These are phyloP conservation scores for Pyrenophora teres DNA, from an alignment of 2,329 filamentous ascomycete species.

Conservation along the genomic window DNA sequence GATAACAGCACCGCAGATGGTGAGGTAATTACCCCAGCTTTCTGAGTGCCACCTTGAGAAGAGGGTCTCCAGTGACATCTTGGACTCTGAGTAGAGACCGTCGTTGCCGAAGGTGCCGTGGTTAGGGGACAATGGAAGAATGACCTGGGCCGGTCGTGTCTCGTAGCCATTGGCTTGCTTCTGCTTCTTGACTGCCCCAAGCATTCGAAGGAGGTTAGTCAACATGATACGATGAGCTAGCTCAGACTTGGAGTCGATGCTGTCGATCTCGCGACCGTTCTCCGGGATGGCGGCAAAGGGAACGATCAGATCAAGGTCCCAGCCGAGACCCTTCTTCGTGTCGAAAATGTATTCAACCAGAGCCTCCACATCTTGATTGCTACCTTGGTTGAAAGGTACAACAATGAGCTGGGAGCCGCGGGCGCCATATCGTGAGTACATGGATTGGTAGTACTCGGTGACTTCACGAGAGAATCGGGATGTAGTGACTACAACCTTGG, in stretches of 20 bases:
- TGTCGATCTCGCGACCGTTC: constrained; percentile 96
- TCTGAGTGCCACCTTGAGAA: constrained; percentile 99
- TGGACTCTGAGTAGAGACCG: constrained; percentile 97
- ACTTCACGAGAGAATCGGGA: constrained; percentile 96
- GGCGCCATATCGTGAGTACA: constrained; percentile 94
- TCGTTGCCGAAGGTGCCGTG: constrained; percentile 98
- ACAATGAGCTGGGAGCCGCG: constrained; percentile 96
- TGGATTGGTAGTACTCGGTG: constrained; percentile 98
- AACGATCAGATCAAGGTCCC: constrained; percentile 95
- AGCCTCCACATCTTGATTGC: constrained; percentile 95
- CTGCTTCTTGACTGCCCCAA: constrained; percentile 88
- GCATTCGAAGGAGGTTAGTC: constrained; percentile 90
- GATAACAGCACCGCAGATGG: constrained; percentile 96
- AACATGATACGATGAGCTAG: constrained; percentile 98
- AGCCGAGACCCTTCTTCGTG: constrained; percentile 91
- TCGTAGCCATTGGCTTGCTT: constrained; percentile 88
- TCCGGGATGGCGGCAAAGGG: constrained; percentile 98
- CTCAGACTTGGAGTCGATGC: constrained; percentile 95
- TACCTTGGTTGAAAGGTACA: constrained; percentile 98
- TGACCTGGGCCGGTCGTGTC: constrained; percentile 94
- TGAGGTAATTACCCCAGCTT: constrained; percentile 96
- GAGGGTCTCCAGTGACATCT: constrained; percentile 92
- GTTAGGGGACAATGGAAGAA: constrained; percentile 94
- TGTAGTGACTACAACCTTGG: constrained; percentile 95
- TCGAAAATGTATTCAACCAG: constrained; percentile 97